Evolutionary conservation across 1,139 yeast genomes (phyloP).

Genomic region (Lizanozyma gosingica): DNA sequence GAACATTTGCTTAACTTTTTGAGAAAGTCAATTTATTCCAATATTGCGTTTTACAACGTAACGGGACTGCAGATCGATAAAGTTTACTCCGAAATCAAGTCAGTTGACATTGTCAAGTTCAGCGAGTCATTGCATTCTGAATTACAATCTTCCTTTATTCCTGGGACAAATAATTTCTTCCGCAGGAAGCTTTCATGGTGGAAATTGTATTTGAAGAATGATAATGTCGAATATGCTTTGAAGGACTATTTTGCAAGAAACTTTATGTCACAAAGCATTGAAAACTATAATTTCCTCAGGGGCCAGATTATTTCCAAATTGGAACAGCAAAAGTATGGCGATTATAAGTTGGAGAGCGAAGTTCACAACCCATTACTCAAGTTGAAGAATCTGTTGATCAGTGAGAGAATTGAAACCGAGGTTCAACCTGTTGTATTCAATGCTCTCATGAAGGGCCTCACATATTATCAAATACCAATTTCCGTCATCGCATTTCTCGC

Average conservation of each 20-base stretch:
- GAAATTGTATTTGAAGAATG: conserved; percentile 35
- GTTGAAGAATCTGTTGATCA: conserved; percentile 23
- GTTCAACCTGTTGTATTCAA: conserved; percentile 32
- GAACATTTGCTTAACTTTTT: conserved; percentile 10
- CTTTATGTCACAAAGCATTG: conserved; percentile 35
- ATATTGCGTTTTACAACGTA: conserved; percentile 5
- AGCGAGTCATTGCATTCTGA: conserved; percentile 29
- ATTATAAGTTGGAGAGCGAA: conserved; percentile 6
- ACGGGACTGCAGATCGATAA: conserved; percentile 4
- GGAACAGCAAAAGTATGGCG: conserved; percentile 17
- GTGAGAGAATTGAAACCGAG: conserved; percentile 19
- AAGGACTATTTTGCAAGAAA: conserved; percentile 28
- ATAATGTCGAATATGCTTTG: conserved; percentile 37
- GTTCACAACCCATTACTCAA: conserved; percentile 23
- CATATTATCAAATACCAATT: conserved; percentile 33
- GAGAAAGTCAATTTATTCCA: conserved; percentile 3
- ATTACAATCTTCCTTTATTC: conserved; percentile 26
- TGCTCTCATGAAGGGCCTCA: conserved; percentile 21
- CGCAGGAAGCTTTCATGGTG: conserved; percentile 30
- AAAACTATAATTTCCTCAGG: conserved; percentile 26
- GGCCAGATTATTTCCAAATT: conserved; percentile 27
- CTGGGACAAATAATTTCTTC: conserved; percentile 23
- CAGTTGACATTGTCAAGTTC: conserved; percentile 19
- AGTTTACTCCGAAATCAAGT: conserved; percentile 11
- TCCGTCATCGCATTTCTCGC: conserved; percentile 22